A percentile compares a stretch with the other conserved stretches of the same genome.
Conservation (phyloP, 2,329 filamentous ascomycete genomes). For the Fusarium ramigenum region DNA sequence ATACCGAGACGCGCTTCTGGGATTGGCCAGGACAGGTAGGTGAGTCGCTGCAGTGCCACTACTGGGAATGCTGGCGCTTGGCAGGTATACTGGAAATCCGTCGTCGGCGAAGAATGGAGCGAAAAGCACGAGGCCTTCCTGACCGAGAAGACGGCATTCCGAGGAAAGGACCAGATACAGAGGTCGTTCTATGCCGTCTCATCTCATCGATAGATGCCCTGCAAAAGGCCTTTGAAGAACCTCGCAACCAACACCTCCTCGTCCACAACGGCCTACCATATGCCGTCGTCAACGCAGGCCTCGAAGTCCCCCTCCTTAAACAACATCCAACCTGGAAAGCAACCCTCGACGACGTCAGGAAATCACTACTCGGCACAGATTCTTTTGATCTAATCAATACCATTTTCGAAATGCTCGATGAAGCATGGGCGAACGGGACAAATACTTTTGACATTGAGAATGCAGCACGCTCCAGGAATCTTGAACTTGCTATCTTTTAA, state of each 20-base stretch:
- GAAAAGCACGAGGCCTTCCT: neutral
- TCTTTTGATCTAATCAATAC: slow-evolving; percentile 25
- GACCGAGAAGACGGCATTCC: neutral
- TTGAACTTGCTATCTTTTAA: slow-evolving; percentile 38
- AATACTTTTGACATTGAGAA: slow-evolving; percentile 35
- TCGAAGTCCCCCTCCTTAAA: slow-evolving; percentile 33
- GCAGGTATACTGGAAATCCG: slow-evolving; percentile 36
- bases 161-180: slow-evolving; percentile 5
- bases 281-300: slow-evolving; percentile 25
- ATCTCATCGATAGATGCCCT: slow-evolving; percentile 38
- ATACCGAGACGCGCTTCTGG: slow-evolving; percentile 33
- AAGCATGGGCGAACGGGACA: slow-evolving; percentile 31
- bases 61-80: slow-evolving; percentile 38
- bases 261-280: slow-evolving; percentile 36
- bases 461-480: neutral
- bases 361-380: slow-evolving; percentile 8
- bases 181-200: slow-evolving; percentile 34
- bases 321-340: slow-evolving; percentile 26
- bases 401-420: slow-evolving; percentile 27
- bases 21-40: slow-evolving; percentile 35
- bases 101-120: slow-evolving; percentile 26
- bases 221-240: slow-evolving; percentile 29
- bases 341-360: slow-evolving; percentile 27
- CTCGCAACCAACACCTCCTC: slow-evolving; percentile 30
- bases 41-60: slow-evolving; percentile 34